phyloP scores from a whole-genome alignment of 495 filamentous ascomycete species.

The Penicillium desertorum region DNA sequence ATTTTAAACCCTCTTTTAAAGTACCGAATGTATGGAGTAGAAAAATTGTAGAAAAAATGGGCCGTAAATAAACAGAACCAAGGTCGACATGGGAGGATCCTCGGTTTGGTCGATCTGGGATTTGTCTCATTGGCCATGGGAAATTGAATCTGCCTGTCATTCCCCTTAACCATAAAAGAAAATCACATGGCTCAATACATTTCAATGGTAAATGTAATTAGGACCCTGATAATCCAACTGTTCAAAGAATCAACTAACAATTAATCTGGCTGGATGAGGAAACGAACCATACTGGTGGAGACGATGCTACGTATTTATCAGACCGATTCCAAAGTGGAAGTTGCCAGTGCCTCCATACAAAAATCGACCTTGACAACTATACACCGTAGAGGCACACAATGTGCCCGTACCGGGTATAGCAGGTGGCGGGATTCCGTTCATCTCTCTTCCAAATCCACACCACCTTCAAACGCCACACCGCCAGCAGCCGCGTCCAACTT shows the following conservation, averaged over 20 bases:
- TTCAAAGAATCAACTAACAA: background rate
- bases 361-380: background rate
- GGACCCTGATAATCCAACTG: background rate
- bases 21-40: background rate
- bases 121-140: background rate
- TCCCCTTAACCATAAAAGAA: background rate
- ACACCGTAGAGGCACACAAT: background rate
- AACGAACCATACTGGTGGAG: background rate
- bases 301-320: background rate
- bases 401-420: background rate
- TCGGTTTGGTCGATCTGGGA: background rate
- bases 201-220: background rate
- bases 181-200: background rate
- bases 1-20: background rate
- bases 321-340: background rate
- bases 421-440: conserved; percentile 8
- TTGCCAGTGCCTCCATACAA: background rate
- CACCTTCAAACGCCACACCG: conserved; percentile 48
- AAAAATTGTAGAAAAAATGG: background rate
- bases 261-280: background rate
- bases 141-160: background rate
- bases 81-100: conserved; percentile 3
- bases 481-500: conserved; percentile 58
- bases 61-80: conserved; percentile 3
- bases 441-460: conserved; percentile 34